phyloP scores from a whole-genome alignment of 2,329 filamentous ascomycete species.

The Pezicula radicicola region DNA sequence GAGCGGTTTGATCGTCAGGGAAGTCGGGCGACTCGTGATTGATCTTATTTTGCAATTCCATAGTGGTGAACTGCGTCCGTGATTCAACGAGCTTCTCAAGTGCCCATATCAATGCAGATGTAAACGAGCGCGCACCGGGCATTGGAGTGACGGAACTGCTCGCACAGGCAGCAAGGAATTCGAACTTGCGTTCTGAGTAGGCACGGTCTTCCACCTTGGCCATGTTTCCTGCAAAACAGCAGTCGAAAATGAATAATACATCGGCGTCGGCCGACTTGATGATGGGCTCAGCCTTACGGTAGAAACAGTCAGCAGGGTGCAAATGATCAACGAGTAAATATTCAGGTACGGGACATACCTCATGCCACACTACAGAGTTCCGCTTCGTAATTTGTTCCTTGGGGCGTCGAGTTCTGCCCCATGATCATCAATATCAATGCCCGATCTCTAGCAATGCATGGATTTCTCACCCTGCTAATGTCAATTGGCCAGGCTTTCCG shows the following conservation, averaged over 20 bases:
- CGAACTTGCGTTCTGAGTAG: not conserved
- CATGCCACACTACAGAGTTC: too few relatives aligned
- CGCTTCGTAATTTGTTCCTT: too few relatives aligned
- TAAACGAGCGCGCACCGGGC: conserved; percentile 6
- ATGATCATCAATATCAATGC: too few relatives aligned
- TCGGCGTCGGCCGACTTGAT: conserved; percentile 1
- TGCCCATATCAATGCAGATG: conserved; percentile 6
- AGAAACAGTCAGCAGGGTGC: too few relatives aligned
- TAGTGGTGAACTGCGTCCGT: not conserved
- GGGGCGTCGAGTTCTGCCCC: too few relatives aligned
- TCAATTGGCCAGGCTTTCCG: not conserved
- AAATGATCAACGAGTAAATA: too few relatives aligned
- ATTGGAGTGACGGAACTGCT: not conserved
- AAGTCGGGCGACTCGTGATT: conserved; percentile 2
- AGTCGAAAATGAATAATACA: conserved; percentile 8
- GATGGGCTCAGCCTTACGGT: conserved; percentile 1
- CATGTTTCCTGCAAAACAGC: conserved; percentile 8
- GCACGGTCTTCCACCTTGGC: not conserved
- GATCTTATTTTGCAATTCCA: conserved; percentile 3
- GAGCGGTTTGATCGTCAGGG: not conserved
- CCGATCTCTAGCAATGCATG: too few relatives aligned
- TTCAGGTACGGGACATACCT: not conserved
- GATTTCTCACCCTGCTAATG: conserved; percentile 4
- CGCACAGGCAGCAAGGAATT: conserved; percentile 5
- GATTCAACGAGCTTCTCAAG: conserved; percentile 1